Percentiles rank a stretch among this genome's conserved stretches.
Conservation (phyloP, 768 basidiomycete genomes). For the Termitomyces bulborhizus region DNA sequence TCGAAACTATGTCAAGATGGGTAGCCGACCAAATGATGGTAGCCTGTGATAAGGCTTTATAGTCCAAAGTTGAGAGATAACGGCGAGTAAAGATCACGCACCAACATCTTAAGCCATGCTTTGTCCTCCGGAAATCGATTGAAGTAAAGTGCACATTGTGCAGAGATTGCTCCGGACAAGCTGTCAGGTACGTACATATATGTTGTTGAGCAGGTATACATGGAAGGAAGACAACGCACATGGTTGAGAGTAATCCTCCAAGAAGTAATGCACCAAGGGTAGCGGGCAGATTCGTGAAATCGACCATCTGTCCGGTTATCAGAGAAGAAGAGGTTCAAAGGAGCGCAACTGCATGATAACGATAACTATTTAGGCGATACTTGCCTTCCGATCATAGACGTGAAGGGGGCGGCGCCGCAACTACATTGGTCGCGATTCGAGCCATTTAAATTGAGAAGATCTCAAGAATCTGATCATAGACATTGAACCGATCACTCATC, state of each 20-base stretch:
- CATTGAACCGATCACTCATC: too few relatives aligned
- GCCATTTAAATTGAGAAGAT: too few relatives aligned
- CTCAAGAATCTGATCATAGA: too few relatives aligned
- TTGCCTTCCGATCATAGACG: conserved; percentile 1
- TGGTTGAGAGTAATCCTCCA: background rate
- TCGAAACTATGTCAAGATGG: too few relatives aligned
- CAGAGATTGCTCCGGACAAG: background rate
- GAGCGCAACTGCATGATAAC: background rate
- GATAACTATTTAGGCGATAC: background rate
- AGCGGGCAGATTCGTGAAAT: background rate
- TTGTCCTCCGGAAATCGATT: background rate
- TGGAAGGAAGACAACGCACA: background rate
- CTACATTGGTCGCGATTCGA: too few relatives aligned
- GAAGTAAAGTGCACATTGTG: background rate
- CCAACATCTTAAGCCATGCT: background rate
- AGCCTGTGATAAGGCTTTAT: background rate
- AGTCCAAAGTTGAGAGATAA: background rate
- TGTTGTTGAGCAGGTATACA: background rate
- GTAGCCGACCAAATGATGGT: background rate
- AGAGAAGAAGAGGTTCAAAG: background rate
- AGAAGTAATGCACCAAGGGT: background rate
- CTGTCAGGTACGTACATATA: background rate
- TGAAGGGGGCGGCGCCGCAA: too few relatives aligned
- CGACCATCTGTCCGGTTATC: background rate
- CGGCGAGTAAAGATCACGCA: background rate